Evolutionary conservation across 768 basidiomycete genomes (phyloP).

Genomic region (Strobilomyces confusus): DNA sequence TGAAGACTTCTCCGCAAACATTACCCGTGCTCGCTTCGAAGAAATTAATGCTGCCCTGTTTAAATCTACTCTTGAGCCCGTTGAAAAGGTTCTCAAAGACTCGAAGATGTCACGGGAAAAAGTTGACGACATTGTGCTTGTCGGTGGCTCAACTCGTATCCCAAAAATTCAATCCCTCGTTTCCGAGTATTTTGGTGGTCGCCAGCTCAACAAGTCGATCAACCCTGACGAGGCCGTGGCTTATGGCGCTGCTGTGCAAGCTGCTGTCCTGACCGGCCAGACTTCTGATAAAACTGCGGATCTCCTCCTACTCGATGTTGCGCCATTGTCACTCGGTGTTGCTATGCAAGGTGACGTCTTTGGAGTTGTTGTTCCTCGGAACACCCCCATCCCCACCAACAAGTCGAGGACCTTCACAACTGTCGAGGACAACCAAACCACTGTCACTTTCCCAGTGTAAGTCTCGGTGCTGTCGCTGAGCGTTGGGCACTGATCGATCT

Average conservation of each 20-base stretch:
- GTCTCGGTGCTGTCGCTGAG: slow-evolving; percentile 17
- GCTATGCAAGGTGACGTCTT: slow-evolving; percentile 99
- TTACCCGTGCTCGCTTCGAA: slow-evolving; percentile 99
- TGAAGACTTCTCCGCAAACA: slow-evolving; percentile 97
- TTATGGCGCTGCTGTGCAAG: slow-evolving; percentile 99
- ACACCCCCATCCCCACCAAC: slow-evolving; percentile 99
- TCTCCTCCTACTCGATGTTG: slow-evolving; percentile 96
- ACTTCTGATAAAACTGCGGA: slow-evolving; percentile 99
- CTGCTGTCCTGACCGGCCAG: slow-evolving; percentile 96
- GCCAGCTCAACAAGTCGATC: slow-evolving; percentile 99
- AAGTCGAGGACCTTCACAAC: slow-evolving; percentile 99
- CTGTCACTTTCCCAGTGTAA: slow-evolving; percentile 98
- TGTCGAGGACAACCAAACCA: slow-evolving; percentile 99
- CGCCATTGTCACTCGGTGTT: slow-evolving; percentile 97
- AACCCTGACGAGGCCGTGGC: slow-evolving; percentile 99
- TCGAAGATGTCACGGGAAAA: slow-evolving; percentile 96
- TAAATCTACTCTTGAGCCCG: slow-evolving; percentile 97
- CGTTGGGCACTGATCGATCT: slow-evolving; percentile 6
- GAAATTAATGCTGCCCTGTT: slow-evolving; percentile 95
- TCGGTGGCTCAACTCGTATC: slow-evolving; percentile 99
- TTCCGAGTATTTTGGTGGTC: slow-evolving; percentile 97
- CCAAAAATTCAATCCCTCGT: slow-evolving; percentile 98
- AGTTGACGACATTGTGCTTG: slow-evolving; percentile 99
- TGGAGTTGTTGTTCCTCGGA: slow-evolving; percentile 98
- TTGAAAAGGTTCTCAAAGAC: slow-evolving; percentile 99